These are phyloP conservation scores for Tillandsia leiboldiana DNA, from an alignment of 176 grass and related monocot genomes.

Conservation along the genomic window DNA sequence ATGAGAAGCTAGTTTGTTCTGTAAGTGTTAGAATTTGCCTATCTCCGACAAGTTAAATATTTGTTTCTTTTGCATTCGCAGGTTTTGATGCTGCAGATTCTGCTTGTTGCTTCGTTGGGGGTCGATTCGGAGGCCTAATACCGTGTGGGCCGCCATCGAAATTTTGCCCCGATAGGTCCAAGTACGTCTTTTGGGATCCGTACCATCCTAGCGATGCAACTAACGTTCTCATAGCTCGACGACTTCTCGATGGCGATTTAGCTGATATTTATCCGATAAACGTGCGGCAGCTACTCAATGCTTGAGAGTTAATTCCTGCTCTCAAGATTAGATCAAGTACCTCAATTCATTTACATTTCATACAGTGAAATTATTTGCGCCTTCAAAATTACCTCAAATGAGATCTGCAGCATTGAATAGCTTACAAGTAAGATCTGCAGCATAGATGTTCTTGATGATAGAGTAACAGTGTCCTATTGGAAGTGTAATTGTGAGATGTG, in stretches of 20 bases:
- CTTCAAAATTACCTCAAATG: no score
- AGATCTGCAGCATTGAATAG: no score
- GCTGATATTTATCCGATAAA: constrained; percentile 51
- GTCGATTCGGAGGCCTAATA: constrained; percentile 50
- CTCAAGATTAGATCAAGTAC: background rate
- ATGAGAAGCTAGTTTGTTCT: background rate
- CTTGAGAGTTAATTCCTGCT: constrained; percentile 2
- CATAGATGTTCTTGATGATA: no score
- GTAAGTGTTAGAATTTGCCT: background rate
- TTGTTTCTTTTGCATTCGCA: background rate
- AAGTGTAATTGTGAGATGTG: no score
- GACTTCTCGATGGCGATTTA: constrained; percentile 52
- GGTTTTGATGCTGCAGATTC: constrained; percentile 65
- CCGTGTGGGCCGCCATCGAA: constrained; percentile 51
- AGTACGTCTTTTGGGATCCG: constrained; percentile 85
- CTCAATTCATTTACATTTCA: no score
- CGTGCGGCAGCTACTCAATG: constrained; percentile 31
- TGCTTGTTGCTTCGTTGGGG: constrained; percentile 54
- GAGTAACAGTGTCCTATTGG: no score
- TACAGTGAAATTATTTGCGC: no score
- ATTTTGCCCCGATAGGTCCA: constrained; percentile 61
- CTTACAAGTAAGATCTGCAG: no score
- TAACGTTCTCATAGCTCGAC: constrained; percentile 45
- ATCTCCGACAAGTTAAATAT: background rate
- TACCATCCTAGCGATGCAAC: constrained; percentile 70